Evolutionary conservation across 345 rosid genomes (phyloP), one percentile per base, ranked within the genome.

Genomic region (Lepidium africanum): DNA sequence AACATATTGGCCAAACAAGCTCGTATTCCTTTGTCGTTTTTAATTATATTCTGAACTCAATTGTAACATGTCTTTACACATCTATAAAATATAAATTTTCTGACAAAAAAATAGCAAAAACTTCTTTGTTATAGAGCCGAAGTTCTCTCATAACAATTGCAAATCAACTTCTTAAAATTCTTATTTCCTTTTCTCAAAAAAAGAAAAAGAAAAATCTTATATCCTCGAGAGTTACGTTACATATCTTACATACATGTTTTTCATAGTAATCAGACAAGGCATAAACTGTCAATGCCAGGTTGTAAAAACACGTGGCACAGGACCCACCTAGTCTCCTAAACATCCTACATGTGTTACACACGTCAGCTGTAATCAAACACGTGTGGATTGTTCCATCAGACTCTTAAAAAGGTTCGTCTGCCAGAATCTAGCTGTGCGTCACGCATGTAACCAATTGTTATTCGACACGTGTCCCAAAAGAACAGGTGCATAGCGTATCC

Each of bases 311-410:
- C 71, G 71, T 65, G 71, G n/a, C 60, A 65, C 0, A 47, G 38
- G 53, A 1, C 66, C 76, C 65, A 57, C 46, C 0, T 65, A 52
- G 71, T 49, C 71, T 47, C 64, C 43, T 25, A 71, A 55, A 72
- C 76, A 72, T 63, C 50, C 58, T 35, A 72, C 70, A 63, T 51
- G 42, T 53, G 33, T 37, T 21, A 42, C 41, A 61, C 47, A 73
- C 61, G 67, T 73, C 71, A 65, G 67, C 54, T 48, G 60, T 65
- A 73, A 48, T 48, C 2, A 19, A 65, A 19, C 66, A 72, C 59
- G 66, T 72, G 71, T 12, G 65, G 65, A 65, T 65, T 16, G 59
- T 59, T 64, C 76, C 65, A 70, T n/a, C n/a, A n/a, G n/a, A n/a
- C n/a, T n/a, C n/a, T 72, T 10, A 41, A 60, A 70, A 36, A 61